These are phyloP conservation scores for Periconia macrospinosa DNA, from an alignment of 2,329 filamentous ascomycete genomes.

Conservation along the genomic window DNA sequence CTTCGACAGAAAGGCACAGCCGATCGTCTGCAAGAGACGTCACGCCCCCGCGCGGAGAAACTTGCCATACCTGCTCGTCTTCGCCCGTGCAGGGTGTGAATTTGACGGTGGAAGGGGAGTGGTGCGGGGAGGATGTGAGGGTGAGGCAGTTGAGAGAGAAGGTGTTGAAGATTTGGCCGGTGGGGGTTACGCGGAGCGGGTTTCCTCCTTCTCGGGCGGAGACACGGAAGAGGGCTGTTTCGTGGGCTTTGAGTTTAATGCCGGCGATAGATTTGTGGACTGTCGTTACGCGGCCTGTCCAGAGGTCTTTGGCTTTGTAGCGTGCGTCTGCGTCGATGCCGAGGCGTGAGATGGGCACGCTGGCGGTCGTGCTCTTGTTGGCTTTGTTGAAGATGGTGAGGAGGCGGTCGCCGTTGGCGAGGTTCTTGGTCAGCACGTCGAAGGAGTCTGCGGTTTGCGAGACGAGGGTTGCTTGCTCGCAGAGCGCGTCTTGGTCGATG, in stretches of 20 bases:
- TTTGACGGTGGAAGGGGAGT: constrained; percentile 13
- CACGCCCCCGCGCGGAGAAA: constrained; percentile 37
- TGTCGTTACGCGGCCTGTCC: constrained; percentile 40
- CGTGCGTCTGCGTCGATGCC: constrained; percentile 38
- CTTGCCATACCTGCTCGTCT: constrained; percentile 50
- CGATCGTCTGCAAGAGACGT: constrained; percentile 41
- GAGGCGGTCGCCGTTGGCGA: constrained; percentile 52
- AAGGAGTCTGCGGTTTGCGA: constrained; percentile 45
- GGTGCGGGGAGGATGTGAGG: constrained; percentile 19
- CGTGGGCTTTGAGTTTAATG: constrained; percentile 40
- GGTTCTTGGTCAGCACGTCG: constrained; percentile 52
- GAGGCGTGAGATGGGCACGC: constrained; percentile 39
- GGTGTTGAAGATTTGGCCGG: constrained; percentile 56
- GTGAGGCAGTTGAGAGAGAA: constrained; percentile 50
- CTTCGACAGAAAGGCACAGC: constrained; percentile 32
- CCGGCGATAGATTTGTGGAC: constrained; percentile 23
- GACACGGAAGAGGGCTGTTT: constrained; percentile 49
- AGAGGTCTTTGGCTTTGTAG: constrained; percentile 47
- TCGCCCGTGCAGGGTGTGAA: constrained; percentile 44
- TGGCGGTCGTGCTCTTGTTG: constrained; percentile 26
- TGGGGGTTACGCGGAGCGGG: constrained; percentile 39
- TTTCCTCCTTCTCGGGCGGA: constrained; percentile 15
- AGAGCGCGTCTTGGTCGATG: constrained; percentile 48
- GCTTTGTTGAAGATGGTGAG: constrained; percentile 53
- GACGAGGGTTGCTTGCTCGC: constrained; percentile 52